Evolutionary conservation across 2,329 filamentous ascomycete species (phyloP).

Genomic region (Elsinoe fawcettii): DNA sequence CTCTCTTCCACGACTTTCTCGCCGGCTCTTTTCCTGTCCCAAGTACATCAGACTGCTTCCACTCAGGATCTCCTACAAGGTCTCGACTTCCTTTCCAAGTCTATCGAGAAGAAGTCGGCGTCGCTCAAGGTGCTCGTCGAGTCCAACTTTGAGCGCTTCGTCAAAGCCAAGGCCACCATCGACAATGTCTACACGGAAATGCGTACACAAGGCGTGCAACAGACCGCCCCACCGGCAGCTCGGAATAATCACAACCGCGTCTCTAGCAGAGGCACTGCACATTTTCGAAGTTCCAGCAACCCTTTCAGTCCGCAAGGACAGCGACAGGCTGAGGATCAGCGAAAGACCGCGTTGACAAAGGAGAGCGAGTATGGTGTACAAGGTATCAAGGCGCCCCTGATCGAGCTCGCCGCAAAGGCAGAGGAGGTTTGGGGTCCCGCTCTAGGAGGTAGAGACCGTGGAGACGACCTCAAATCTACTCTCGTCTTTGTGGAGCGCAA

Average conservation of each 20-base stretch:
- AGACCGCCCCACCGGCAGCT: conserved; percentile 23
- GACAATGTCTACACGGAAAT: conserved; percentile 99
- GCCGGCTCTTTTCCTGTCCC: conserved; percentile 81
- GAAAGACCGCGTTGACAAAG: conserved; percentile 85
- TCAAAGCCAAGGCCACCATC: conserved; percentile 93
- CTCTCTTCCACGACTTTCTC: conserved; percentile 95
- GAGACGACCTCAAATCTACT: conserved; percentile 75
- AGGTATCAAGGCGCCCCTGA: conserved; percentile 78
- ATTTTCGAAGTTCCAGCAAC: conserved; percentile 31
- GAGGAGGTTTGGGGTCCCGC: conserved; percentile 97
- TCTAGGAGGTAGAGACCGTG: conserved; percentile 80
- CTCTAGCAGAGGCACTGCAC: conserved; percentile 53
- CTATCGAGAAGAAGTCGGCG: conserved; percentile 95
- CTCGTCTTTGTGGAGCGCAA: conserved; percentile 69
- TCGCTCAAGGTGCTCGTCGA: conserved; percentile 94
- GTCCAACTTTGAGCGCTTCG: conserved; percentile 96
- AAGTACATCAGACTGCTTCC: conserved; percentile 79
- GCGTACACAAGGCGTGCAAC: conserved; percentile 59
- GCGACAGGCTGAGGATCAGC: conserved; percentile 46
- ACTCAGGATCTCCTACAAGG: conserved; percentile 74
- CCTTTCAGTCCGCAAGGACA: conserved; percentile 29
- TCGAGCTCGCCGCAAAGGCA: conserved; percentile 87
- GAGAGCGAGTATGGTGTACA: conserved; percentile 86
- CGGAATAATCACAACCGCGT: conserved; percentile 54
- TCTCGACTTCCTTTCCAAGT: conserved; percentile 75